A percentile compares a stretch with the other conserved stretches of the same genome.
Evolutionary conservation across 2,329 filamentous ascomycete species (phyloP).

Genomic region (Phyllosticta capitalensis): DNA sequence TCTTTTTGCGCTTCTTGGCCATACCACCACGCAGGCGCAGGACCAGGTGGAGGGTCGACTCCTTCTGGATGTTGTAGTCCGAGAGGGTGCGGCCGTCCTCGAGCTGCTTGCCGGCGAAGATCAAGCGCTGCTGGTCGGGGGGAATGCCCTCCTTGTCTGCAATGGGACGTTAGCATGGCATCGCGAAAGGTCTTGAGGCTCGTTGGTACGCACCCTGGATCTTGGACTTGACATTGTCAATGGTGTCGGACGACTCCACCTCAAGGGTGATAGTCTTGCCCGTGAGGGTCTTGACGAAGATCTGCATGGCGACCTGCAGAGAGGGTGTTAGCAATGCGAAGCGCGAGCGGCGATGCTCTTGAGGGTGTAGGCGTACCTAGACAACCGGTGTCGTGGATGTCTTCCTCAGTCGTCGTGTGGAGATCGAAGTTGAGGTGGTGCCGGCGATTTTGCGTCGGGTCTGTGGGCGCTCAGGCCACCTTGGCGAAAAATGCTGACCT

Average conservation of each 20-base stretch:
- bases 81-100: conserved; percentile 98
- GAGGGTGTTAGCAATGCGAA: conserved; percentile 3
- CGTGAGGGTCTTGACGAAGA: conserved; percentile 64
- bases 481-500: conserved; percentile 6
- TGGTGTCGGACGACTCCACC: conserved; percentile 99
- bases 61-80: conserved; percentile 99
- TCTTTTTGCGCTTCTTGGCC: conserved; percentile 97
- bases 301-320: conserved; percentile 34
- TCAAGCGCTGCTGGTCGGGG: conserved; percentile 97
- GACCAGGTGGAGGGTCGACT: conserved; percentile 96
- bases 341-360: neutral
- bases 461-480: neutral
- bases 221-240: conserved; percentile 99
- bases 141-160: conserved; percentile 99
- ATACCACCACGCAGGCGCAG: conserved; percentile 97
- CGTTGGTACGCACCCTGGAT: conserved; percentile 50
- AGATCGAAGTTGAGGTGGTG: neutral
- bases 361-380: conserved; percentile 35
- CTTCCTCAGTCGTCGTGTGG: conserved; percentile 48
- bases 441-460: conserved; percentile 5
- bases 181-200: neutral
- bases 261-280: conserved; percentile 99
- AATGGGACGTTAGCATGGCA: conserved; percentile 20
- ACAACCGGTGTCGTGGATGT: conserved; percentile 39
- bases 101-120: conserved; percentile 99